Evolutionary conservation across 768 basidiomycete species (phyloP).

Genomic region (Amanita molliuscula): DNA sequence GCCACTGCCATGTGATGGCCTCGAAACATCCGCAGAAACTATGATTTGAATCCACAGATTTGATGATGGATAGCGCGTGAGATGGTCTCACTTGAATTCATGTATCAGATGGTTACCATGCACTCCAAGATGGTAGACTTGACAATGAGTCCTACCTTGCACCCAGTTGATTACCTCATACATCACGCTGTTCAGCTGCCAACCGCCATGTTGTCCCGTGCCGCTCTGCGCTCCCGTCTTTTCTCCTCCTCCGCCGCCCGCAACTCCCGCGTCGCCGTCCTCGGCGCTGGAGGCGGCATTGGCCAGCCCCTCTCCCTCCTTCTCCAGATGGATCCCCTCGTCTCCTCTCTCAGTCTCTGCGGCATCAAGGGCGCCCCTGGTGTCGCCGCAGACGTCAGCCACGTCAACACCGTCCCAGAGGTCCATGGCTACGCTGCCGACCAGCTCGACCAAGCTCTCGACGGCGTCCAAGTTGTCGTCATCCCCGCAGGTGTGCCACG

Average conservation of each 20-base stretch:
- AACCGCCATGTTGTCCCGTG: constrained; percentile 52
- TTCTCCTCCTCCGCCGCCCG: constrained; percentile 70
- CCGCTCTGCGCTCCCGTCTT: constrained; percentile 51
- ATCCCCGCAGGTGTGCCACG: constrained; percentile 99
- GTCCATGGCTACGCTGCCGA: constrained; percentile 76
- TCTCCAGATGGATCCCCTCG: constrained; percentile 87
- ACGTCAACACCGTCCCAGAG: constrained; percentile 72
- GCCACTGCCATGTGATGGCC: too few species aligned
- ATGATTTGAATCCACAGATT: too few species aligned
- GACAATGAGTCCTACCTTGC: too few species aligned
- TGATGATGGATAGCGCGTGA: too few species aligned
- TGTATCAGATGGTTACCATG: too few species aligned
- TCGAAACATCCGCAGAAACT: too few species aligned
- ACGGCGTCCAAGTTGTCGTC: constrained; percentile 85
- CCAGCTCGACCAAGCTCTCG: constrained; percentile 82
- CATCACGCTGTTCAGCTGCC: too few species aligned
- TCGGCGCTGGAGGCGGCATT: constrained; percentile 98
- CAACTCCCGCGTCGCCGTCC: constrained; percentile 86
- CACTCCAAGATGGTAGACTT: too few species aligned
- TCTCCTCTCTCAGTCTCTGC: constrained; percentile 78
- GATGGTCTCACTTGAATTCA: too few species aligned
- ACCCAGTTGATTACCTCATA: too few species aligned
- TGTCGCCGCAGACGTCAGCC: constrained; percentile 95
- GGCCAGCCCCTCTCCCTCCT: constrained; percentile 94
- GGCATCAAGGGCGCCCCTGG: constrained; percentile 95